Evolutionary conservation across 2,329 filamentous ascomycete genomes (phyloP).

Genomic region (Cladosporium sp.): DNA sequence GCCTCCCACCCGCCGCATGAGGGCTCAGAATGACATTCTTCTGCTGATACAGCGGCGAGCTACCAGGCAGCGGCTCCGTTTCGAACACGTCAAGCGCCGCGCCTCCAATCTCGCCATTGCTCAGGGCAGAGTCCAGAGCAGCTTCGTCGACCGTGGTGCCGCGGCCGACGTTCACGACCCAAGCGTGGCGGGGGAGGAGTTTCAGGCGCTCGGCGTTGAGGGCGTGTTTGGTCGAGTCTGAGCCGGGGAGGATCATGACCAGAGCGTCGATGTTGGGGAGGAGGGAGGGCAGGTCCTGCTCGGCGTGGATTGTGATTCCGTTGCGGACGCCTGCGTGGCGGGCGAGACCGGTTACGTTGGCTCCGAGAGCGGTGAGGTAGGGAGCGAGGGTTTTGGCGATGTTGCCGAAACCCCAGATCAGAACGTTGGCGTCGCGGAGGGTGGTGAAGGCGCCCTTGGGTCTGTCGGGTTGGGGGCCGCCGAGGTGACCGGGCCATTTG

Average conservation of each 20-base stretch:
- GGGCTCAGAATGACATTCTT: conserved; percentile 52
- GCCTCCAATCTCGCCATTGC: conserved; percentile 41
- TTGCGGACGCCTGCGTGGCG: conserved; percentile 52
- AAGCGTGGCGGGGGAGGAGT: conserved; percentile 51
- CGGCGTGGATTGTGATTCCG: conserved; percentile 54
- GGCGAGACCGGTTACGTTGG: conserved; percentile 56
- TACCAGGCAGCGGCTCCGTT: conserved; percentile 49
- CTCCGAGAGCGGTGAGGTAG: conserved; percentile 51
- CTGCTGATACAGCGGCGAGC: conserved; percentile 44
- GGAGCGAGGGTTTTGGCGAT: conserved; percentile 59
- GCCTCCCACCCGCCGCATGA: conserved; percentile 56
- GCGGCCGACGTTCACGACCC: conserved; percentile 46
- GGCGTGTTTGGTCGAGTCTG: conserved; percentile 51
- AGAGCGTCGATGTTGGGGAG: conserved; percentile 57
- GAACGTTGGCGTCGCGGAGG: conserved; percentile 53
- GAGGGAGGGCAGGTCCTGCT: conserved; percentile 50
- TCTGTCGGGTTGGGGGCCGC: conserved; percentile 56
- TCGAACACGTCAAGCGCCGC: conserved; percentile 50
- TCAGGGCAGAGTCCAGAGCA: conserved; percentile 45
- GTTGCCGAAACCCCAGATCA: conserved; percentile 63
- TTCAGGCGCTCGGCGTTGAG: conserved; percentile 51
- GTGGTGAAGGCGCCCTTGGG: conserved; percentile 55
- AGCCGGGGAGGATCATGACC: conserved; percentile 63
- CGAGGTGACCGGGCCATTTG: conserved; percentile 58
- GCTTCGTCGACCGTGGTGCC: conserved; percentile 50